Percentiles rank a stretch among this genome's conserved stretches.
These are phyloP conservation scores for Brassica nigra DNA, from an alignment of 345 rosid genomes.

Conservation along the genomic window DNA sequence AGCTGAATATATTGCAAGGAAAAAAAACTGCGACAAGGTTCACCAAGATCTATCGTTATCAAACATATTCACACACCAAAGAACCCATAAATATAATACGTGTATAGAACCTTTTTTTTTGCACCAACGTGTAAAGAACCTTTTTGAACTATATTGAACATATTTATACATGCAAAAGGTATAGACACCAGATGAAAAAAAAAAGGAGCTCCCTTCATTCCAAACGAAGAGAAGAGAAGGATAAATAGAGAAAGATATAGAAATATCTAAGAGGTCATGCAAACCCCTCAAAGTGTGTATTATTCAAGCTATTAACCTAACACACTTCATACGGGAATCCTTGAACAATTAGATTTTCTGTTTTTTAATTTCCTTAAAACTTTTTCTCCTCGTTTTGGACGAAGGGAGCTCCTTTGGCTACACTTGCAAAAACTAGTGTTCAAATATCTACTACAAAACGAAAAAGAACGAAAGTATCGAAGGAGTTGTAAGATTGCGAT, in stretches of 20 bases:
- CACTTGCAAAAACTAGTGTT: background rate
- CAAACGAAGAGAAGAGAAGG: slow-evolving; percentile 50
- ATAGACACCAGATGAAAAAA: background rate
- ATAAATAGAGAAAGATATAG: background rate
- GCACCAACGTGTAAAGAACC: too few species aligned
- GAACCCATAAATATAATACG: too few species aligned
- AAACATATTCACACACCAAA: too few species aligned
- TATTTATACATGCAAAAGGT: background rate
- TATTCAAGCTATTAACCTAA: slow-evolving; percentile 31
- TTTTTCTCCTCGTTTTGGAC: slow-evolving; percentile 43
- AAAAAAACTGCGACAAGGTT: too few species aligned
- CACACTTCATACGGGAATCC: slow-evolving; percentile 38
- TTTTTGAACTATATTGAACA: too few species aligned
- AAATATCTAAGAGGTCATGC: slow-evolving; percentile 49
- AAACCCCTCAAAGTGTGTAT: slow-evolving; percentile 36
- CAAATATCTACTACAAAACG: background rate
- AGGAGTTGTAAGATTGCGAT: background rate
- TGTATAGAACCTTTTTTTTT: too few species aligned
- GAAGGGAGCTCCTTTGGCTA: slow-evolving; percentile 43
- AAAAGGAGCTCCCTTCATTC: slow-evolving; percentile 61
- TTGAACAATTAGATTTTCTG: slow-evolving; percentile 44
- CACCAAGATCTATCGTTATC: too few species aligned
- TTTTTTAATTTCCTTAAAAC: slow-evolving; percentile 6
- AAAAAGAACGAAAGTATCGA: background rate
- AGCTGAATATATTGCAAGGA: too few species aligned